phyloP scores from a whole-genome alignment of 805 yeast species.

The Kazachstania psychrophila region DNA sequence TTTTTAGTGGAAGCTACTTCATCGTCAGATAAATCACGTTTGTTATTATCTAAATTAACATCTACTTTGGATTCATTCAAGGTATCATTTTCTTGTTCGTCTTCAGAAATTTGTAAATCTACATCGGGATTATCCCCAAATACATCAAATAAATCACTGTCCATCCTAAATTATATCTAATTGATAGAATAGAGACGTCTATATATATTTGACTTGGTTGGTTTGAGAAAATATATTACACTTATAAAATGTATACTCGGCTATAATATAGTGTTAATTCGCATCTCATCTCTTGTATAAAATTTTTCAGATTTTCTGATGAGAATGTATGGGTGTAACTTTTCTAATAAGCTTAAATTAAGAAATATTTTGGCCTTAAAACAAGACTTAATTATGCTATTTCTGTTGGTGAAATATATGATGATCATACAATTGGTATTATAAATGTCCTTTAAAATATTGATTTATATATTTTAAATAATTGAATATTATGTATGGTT shows the following conservation, averaged over 20 bases:
- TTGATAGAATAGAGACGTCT: too few species aligned
- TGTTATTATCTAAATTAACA: constrained; percentile 8
- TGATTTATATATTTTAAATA: too few species aligned
- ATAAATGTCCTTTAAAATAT: too few species aligned
- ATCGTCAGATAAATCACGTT: constrained; percentile 14
- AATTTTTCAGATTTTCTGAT: constrained; percentile 1
- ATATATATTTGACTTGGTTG: not conserved
- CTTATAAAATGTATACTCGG: too few species aligned
- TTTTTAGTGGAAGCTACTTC: constrained; percentile 6
- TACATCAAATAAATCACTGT: constrained; percentile 26
- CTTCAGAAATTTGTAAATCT: constrained; percentile 11
- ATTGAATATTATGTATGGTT: too few species aligned
- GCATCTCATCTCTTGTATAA: not conserved
- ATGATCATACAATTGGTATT: too few species aligned
- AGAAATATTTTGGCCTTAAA: too few species aligned
- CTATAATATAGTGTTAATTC: not conserved
- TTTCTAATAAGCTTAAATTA: too few species aligned
- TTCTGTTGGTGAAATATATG: too few species aligned
- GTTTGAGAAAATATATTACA: too few species aligned
- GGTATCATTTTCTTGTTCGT: constrained; percentile 7
- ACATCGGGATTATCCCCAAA: constrained; percentile 25
- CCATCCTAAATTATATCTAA: not conserved
- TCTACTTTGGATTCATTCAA: constrained; percentile 2
- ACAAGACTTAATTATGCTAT: too few species aligned
- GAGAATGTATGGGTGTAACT: constrained; percentile 4